Evolutionary conservation across 2,329 filamentous ascomycete species (phyloP).

Genomic region (Fusarium equiseti): DNA sequence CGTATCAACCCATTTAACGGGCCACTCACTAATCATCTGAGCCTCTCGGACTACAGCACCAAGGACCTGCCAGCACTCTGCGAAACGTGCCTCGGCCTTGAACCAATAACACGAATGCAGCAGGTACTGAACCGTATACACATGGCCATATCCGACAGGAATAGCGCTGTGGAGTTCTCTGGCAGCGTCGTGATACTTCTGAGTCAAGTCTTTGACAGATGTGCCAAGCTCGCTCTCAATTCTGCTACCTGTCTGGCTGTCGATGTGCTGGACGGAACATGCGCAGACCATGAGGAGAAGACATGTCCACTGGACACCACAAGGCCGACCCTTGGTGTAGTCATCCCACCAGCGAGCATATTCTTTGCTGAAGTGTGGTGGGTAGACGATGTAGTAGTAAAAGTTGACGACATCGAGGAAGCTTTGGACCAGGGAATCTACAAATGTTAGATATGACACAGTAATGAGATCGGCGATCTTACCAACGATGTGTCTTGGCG

Average conservation of each 20-base stretch:
- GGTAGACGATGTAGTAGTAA: conserved; percentile 31
- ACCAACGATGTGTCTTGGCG: conserved; percentile 21
- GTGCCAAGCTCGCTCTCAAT: conserved; percentile 12
- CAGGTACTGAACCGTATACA: conserved; percentile 19
- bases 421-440: conserved; percentile 18
- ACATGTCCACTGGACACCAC: conserved; percentile 28
- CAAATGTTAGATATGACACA: not conserved
- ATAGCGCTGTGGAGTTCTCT: conserved; percentile 28
- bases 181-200: conserved; percentile 22
- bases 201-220: conserved; percentile 17
- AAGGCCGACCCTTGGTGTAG: conserved; percentile 18
- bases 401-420: conserved; percentile 32
- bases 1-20: rapidly evolving
- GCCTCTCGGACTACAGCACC: conserved; percentile 25
- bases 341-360: conserved; percentile 28
- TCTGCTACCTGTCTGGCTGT: conserved; percentile 4
- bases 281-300: conserved; percentile 28
- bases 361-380: conserved; percentile 30
- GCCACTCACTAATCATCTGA: conserved; percentile 22
- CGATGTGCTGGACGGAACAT: conserved; percentile 26
- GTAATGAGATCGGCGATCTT: not conserved
- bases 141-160: conserved; percentile 18
- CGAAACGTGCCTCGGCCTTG: conserved; percentile 24
- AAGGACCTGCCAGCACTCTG: conserved; percentile 26
- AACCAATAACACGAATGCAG: conserved; percentile 31